Percentiles rank a stretch among this genome's conserved stretches.
Evolutionary conservation across 176 grass and related monocot species (phyloP).

Genomic region (Typha latifolia): DNA sequence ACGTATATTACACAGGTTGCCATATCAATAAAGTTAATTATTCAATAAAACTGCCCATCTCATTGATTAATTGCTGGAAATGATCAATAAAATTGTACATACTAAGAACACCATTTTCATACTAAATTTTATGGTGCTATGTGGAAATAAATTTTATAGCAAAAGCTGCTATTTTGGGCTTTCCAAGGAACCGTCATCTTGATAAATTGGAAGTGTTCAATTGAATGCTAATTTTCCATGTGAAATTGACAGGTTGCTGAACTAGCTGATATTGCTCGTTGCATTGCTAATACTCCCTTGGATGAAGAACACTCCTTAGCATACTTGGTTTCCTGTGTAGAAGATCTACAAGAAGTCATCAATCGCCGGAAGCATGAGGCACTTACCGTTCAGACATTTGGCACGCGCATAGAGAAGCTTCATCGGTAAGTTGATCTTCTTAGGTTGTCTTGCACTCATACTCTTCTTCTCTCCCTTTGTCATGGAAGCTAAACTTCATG

Average conservation of each 20-base stretch:
- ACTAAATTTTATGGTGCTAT: too few species aligned
- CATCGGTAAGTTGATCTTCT: constrained; percentile 54
- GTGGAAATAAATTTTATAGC: too few species aligned
- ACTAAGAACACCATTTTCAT: too few species aligned
- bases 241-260: constrained; percentile 60
- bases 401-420: constrained; percentile 93
- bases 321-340: constrained; percentile 91
- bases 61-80: too few species aligned
- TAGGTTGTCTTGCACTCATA: background rate
- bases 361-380: constrained; percentile 82
- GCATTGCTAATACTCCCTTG: constrained; percentile 70
- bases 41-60: too few species aligned
- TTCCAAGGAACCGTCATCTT: too few species aligned
- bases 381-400: constrained; percentile 97
- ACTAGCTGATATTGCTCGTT: constrained; percentile 98
- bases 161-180: too few species aligned
- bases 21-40: too few species aligned
- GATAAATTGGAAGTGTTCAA: background rate
- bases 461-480: too few species aligned
- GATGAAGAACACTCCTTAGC: constrained; percentile 88
- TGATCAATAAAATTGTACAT: too few species aligned
- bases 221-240: background rate
- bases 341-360: constrained; percentile 97
- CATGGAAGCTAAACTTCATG: too few species aligned
- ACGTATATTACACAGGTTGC: too few species aligned